Base-by-base conservation (phyloP, 176 grass and related monocot species). In the Urochloa ruziziensis region DNA sequence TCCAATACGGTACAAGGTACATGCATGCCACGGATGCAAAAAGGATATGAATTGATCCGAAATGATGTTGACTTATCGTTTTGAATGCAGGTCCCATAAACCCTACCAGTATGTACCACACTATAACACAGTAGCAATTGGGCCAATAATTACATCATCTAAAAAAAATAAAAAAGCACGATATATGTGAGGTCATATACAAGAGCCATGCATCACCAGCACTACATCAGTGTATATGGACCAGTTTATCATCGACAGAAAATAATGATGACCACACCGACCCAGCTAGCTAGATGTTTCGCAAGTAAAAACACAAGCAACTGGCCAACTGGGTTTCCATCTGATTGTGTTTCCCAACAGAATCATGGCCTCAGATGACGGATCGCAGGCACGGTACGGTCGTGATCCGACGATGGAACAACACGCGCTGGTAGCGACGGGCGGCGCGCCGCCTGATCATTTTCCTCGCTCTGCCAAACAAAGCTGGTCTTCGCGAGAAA, bases 391-490 rank as follows among this genome's bases (percentile, higher is more conserved):
- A 76, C 34, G 72, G 49, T 42, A 76, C 34, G 72, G 49, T 42
- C 24, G 24, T 71, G 35, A 52, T 71, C 33, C 27, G 83, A 79
- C 62, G 83, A 79, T 70, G 66, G 56, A 76, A 54, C 33, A 37
- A 47, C 44, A n/a, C 1, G 4, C 12, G 24, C 85, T 39, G 30
- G 35, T 25, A 37, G 36, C 36, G 49, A 74, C 7, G 48, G 52
- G 35, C n/a, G 34, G n/a, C 19, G n/a, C 10, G 17, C 6, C 3
- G n/a, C n/a, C 27, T 40, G 39, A 40, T 67, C 48, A 29, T 59
- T 58, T 75, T 37, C 24, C 24, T 60, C 29, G 52, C 82, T 54
- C 24, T 64, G 19, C 6, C 32, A 86, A 74, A 46, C 2, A 2
- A 10, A 13, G 33, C 8, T 73, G 57, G 23, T 43, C 77, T 30